These are phyloP conservation scores for Globisporangium sylvaticum DNA, from an alignment of 352 stramenopile species.

Conservation along the genomic window DNA sequence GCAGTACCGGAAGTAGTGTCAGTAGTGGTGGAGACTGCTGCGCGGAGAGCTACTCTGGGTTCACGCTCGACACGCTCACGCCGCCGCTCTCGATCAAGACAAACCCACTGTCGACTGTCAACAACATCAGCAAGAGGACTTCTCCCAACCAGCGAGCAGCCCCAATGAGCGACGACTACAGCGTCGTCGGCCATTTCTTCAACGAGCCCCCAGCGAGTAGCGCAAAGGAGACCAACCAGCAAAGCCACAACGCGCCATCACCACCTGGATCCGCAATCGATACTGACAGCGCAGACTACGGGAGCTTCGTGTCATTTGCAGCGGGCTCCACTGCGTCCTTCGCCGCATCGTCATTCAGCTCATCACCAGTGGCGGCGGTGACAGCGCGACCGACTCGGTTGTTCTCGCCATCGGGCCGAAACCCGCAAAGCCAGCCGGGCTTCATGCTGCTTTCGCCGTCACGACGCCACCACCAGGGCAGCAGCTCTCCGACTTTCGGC, in stretches of 20 bases:
- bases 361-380: background rate
- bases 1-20: background rate
- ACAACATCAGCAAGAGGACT: background rate
- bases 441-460: conserved; percentile 7
- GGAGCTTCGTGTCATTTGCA: background rate
- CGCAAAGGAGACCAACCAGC: conserved; percentile 7
- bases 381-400: background rate
- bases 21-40: conserved; percentile 8
- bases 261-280: background rate
- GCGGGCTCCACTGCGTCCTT: background rate
- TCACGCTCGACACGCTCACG: conserved; percentile 37
- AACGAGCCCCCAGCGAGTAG: background rate
- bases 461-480: background rate
- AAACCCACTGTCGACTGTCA: background rate
- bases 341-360: no score
- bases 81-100: conserved; percentile 18
- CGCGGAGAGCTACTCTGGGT: conserved; percentile 42
- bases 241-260: background rate
- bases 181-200: conserved; percentile 8
- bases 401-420: conserved; percentile 2
- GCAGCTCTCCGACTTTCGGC: background rate
- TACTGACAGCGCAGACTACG: conserved; percentile 4
- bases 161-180: conserved; percentile 3
- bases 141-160: background rate
- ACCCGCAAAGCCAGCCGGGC: background rate